Evolutionary conservation across 306 rosid genomes (phyloP), one percentile per base, ranked within the genome.

Genomic region (Acmispon strigosus): DNA sequence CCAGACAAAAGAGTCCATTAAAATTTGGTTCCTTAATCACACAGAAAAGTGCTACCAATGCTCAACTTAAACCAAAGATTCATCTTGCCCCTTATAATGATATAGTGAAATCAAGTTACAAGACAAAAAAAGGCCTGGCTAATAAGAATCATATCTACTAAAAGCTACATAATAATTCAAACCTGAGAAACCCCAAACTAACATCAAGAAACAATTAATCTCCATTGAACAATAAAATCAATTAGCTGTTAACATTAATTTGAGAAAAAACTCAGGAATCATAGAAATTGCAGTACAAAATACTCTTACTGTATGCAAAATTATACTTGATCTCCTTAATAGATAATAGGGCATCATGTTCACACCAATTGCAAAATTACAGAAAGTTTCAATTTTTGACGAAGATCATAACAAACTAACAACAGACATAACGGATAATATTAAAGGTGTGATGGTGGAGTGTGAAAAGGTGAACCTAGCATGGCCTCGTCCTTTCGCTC

Each of bases 401-500:
- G 32, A 42, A 57, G 24, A 43, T 64, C 22, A 32, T 47, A 58
- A 42, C 54, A 56, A 65, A 74, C 42, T 22, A 3, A 10, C n/a
- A 49, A 78, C 10, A 15, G 9, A 49, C 9, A 59, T 43, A 43
- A 51, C 22, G 20, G 14, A 56, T 13, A 14, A 47, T 14, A 12
- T 12, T 6, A 14, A 48, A 53, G 20, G 18, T 59, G 22, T 8
- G 39, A 39, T 16, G 14, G 9, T 10, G 52, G 42, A 61, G 19
- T 10, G 37, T 20, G 16, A 4, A 39, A 15, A 54, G 72, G 83
- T n/a, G 37, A 80, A 91, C 94, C 97, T 51, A 53, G 61, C 92
- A 93, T 45, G 70, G 97, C 91, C 20, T 88, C 97, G 45, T 90
- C 94, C 78, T 93, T 90, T 50, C 90, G 88, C 50, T 88, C 92